phyloP scores from a whole-genome alignment of 73 alveolate genomes.

The Stentor roeselii region DNA sequence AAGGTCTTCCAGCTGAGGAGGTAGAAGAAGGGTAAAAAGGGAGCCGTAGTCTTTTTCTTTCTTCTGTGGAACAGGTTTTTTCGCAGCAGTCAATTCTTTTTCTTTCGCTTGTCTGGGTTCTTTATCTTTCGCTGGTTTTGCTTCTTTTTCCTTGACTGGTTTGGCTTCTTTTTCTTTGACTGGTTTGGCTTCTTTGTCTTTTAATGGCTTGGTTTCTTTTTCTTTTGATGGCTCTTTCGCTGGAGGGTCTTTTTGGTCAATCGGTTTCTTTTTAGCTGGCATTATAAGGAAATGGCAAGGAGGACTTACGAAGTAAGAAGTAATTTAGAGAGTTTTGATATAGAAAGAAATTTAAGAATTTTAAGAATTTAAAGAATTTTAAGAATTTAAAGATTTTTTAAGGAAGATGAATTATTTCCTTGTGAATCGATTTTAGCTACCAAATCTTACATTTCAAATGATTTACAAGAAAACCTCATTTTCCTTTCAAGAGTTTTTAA shows the following conservation, averaged over 20 bases:
- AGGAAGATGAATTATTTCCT: neutral
- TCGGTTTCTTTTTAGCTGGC: constrained; percentile 1
- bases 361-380: neutral
- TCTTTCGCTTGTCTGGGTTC: no score
- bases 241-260: neutral
- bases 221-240: neutral
- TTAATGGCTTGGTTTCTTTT: neutral
- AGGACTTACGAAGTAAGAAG: no score
- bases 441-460: no score
- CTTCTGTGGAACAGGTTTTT: neutral
- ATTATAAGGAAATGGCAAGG: no score
- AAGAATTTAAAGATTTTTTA: neutral
- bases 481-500: no score
- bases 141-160: neutral
- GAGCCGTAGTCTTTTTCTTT: neutral
- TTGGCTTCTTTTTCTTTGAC: no score
- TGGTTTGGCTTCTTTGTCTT: no score
- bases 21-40: neutral
- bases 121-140: no score
- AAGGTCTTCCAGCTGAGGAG: neutral
- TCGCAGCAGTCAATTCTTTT: no score
- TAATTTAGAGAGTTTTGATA: no score
- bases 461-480: no score
- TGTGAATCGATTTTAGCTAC: no score
- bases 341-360: neutral